phyloP scores from a whole-genome alignment of 352 stramenopile species.

The Thraustotheca clavata region DNA sequence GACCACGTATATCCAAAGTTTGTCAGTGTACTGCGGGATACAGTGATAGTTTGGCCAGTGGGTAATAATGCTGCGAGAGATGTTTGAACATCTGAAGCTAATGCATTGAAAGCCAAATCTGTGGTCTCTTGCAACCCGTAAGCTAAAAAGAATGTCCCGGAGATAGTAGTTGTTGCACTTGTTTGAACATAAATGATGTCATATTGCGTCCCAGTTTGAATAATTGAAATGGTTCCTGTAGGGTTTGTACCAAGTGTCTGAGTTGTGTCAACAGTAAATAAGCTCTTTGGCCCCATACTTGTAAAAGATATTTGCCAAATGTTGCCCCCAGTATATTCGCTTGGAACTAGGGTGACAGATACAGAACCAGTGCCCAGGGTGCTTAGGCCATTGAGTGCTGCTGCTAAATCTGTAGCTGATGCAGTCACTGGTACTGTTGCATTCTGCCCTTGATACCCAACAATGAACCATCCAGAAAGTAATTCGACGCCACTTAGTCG shows the following conservation, averaged over 20 bases:
- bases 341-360: neutral
- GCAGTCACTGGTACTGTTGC: constrained; percentile 11
- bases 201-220: constrained; percentile 22
- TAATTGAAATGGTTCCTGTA: neutral
- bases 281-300: neutral
- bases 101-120: constrained; percentile 25
- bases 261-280: constrained; percentile 19
- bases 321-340: constrained; percentile 21
- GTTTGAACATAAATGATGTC: constrained; percentile 30
- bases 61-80: constrained; percentile 26
- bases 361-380: constrained; percentile 2
- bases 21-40: neutral
- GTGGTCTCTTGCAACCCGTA: constrained; percentile 26
- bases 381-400: constrained; percentile 16
- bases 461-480: constrained; percentile 19
- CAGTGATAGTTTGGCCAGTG: constrained; percentile 22
- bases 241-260: neutral
- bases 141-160: constrained; percentile 28
- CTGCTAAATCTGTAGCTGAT: neutral
- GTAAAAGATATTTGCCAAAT: constrained; percentile 27
- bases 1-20: constrained; percentile 21
- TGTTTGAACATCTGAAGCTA: constrained; percentile 23
- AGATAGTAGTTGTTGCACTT: constrained; percentile 15
- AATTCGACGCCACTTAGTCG: constrained; percentile 1
- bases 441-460: constrained; percentile 21